A percentile compares a stretch with the other conserved stretches of the same genome.
Conservation (phyloP, 1,284 basidiomycete species). For the Amylostereum chailletii region DNA sequence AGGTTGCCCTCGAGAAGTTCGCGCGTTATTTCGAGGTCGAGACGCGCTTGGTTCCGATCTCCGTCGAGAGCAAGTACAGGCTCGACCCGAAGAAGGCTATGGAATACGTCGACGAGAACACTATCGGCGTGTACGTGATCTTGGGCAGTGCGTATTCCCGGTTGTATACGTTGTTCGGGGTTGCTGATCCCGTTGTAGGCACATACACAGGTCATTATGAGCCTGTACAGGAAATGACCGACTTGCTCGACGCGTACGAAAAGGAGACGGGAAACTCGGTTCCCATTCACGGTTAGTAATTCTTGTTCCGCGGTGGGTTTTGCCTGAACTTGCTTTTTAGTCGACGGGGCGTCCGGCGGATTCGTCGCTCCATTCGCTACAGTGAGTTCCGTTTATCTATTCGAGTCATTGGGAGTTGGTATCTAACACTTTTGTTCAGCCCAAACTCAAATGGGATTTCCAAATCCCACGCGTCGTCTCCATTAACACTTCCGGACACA, state of each 20-base stretch:
- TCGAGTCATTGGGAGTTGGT: slow-evolving; percentile 1
- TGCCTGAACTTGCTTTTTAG: slow-evolving; percentile 21
- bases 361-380: slow-evolving; percentile 81
- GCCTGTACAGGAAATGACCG: slow-evolving; percentile 81
- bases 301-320: slow-evolving; percentile 26
- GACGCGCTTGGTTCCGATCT: slow-evolving; percentile 72
- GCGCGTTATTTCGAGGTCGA: slow-evolving; percentile 91
- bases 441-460: slow-evolving; percentile 83
- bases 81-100: slow-evolving; percentile 81
- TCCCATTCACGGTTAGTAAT: slow-evolving; percentile 59
- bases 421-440: slow-evolving; percentile 27
- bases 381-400: slow-evolving; percentile 18
- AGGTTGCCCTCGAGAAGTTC: slow-evolving; percentile 67
- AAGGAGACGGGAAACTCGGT: slow-evolving; percentile 69
- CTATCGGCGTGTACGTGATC: slow-evolving; percentile 77
- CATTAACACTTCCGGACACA: slow-evolving; percentile 86
- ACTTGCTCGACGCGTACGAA: slow-evolving; percentile 83
- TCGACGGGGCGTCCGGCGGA: slow-evolving; percentile 75
- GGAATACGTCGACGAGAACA: slow-evolving; percentile 89
- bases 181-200: slow-evolving; percentile 21
- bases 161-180: background rate
- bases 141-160: slow-evolving; percentile 47
- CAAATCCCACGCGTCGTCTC: slow-evolving; percentile 79
- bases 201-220: slow-evolving; percentile 96
- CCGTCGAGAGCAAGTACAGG: slow-evolving; percentile 69